Evolutionary conservation across 2,329 filamentous ascomycete genomes (phyloP), one percentile per base, ranked within the genome.

Genomic region (Nemania diffusa): DNA sequence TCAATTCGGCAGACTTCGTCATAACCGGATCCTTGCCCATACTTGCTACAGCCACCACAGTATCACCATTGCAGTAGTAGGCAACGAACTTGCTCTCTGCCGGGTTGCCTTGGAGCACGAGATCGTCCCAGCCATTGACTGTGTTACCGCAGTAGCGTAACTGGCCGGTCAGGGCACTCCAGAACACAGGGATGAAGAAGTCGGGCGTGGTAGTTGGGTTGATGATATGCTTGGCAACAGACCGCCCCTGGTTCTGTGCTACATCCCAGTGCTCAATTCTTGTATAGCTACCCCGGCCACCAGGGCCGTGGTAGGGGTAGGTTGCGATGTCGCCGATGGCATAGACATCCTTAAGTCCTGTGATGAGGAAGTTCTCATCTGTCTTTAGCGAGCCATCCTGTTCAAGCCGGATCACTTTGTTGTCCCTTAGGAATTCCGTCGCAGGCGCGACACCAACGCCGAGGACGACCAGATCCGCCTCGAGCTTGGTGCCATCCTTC

Each of bases 201-300:
- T 92, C 89, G 0, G 89, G 84, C 69, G 85, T 84, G 52, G 85
- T 78, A 7, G 85, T 80, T 0, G 91, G 87, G 74, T 91, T 84
- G 72, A 89, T 86, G 75, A 99, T 97, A 73, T 92, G 88, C 59
- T 85, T 84, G 1, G 94, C 96, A 0, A 91, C 95, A 26, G 87
- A 86, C 50, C 95, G 92, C 2, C 96, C 96, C 1, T 92, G 85
- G 76, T 98, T 97, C 77, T 98, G 96, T 4, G 96, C 96, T 2
- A 99, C 96, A 80, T 97, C 95, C 96, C 96, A 99, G 79, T 99
- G 96, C 84, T 99, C 96, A 76, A 98, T 97, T 70, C 96, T 91
- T 0, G 91, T 88, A 20, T 86, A 85, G 51, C 85, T 85, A 69
- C 92, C 93, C 17, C 91, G 86, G 27, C 93, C 91, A 26, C 92